Percentiles rank a stretch among this genome's conserved stretches.
Conservation (phyloP, 164 flowering plant genomes). For the Berberis thunbergii region DNA sequence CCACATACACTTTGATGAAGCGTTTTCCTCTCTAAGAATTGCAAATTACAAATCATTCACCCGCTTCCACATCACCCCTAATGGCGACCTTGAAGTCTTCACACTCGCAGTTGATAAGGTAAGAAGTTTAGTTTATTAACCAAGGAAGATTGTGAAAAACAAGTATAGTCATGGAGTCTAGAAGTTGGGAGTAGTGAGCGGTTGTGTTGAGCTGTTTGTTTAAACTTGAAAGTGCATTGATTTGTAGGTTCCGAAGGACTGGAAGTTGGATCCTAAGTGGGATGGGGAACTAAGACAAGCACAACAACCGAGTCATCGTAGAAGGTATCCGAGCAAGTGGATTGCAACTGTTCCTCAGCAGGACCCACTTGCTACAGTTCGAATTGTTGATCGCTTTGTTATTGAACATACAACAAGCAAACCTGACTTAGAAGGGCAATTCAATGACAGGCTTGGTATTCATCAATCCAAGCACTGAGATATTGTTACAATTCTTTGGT, state of each 20-base stretch:
- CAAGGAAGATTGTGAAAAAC: neutral
- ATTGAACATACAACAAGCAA: constrained; percentile 29
- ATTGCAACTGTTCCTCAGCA: constrained; percentile 52
- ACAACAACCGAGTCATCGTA: constrained; percentile 45
- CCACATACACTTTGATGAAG: constrained; percentile 96
- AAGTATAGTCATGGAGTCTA: neutral
- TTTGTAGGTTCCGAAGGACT: constrained; percentile 89
- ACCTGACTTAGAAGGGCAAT: constrained; percentile 5
- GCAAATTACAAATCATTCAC: constrained; percentile 97
- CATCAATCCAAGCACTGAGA: constrained; percentile 13
- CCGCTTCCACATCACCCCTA: constrained; percentile 67
- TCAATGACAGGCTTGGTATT: constrained; percentile 18
- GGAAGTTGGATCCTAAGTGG: constrained; percentile 93
- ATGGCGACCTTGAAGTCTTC: constrained; percentile 88
- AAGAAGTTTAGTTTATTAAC: neutral
- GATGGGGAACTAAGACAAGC: constrained; percentile 57
- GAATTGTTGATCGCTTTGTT: constrained; percentile 80
- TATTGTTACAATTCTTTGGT: too few relatives aligned
- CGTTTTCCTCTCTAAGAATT: constrained; percentile 94
- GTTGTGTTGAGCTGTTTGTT: too few relatives aligned
- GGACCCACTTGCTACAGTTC: constrained; percentile 73
- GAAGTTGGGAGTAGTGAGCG: neutral
- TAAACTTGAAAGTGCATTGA: neutral
- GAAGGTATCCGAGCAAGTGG: constrained; percentile 89
- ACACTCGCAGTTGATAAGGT: constrained; percentile 99